Evolutionary conservation across 2,329 filamentous ascomycete species (phyloP), one percentile per base, ranked within the genome.

Genomic region (Xylariaceae sp.): DNA sequence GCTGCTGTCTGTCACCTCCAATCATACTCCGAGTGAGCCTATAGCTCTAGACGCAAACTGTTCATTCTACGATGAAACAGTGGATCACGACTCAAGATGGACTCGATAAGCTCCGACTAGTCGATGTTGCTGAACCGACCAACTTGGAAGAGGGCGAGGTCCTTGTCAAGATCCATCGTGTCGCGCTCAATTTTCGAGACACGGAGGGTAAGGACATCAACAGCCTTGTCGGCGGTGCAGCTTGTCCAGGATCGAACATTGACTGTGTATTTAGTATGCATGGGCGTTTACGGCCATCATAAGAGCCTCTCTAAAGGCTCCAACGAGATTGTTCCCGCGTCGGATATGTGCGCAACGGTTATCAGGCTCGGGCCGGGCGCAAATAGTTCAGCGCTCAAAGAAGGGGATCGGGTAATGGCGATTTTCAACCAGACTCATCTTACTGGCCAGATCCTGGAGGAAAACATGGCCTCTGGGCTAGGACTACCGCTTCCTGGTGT

Each of bases 321-420:
- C 51, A 54, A 65, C 45, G 46, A 72, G 48, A 59, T 87, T 11
- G 80, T 88, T 1, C 83, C 84, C 1, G 85, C 81, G 66, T 86
- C 83, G 18, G 86, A 89, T 66, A 86, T 86, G 75, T 86, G 83
- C 67, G 86, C 85, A 40, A 73, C 74, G 9, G 71, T 89, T 41
- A 69, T 79, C 2, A 65, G 73, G 12, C 58, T 77, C 30, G 78
- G 79, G 32, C 63, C 72, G 15, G 71, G 68, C n/a, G 68, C 72
- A 10, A 62, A 66, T 2, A 68, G 69, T 6, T 41, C 54, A 5
- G 58, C 60, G 32, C 80, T 80, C 70, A 71, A 74, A 47, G 66
- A 71, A 14, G 84, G 85, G 50, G 80, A 86, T 49, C 79, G 83
- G n/a, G 85, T 89, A 36, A 74, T 86, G 48, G 78, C 78, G 17